Evolutionary conservation across 192 early-diverging fungal genomes (phyloP), one percentile per base, ranked within the genome.

Genomic region (Gryganskiella cystojenkinii): DNA sequence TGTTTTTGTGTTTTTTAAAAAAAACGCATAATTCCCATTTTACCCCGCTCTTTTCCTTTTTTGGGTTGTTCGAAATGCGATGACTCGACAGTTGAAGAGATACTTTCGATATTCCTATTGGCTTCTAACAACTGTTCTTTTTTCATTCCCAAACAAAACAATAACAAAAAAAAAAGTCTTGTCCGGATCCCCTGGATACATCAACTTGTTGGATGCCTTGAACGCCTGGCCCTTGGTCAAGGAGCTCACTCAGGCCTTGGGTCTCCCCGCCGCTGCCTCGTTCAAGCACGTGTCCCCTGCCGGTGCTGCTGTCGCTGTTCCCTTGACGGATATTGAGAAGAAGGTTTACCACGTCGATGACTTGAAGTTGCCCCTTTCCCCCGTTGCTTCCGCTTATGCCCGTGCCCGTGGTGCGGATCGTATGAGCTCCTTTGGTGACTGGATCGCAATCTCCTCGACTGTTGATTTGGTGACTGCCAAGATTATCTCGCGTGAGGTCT

Each of bases 211-310:
- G 59, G 98, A 99, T 81, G 96, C 98, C 15, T 85, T 99, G 17
- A 98, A 98, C 85, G 85, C 95, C 22, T 99, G 95, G 95, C 96
- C 94, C 31, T 86, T 99, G 58, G 98, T 99, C 70, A 98, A 98
- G 89, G 98, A 99, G 76, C 90, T 99, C 35, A 88, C 90, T 62
- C 70, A 84, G 49, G 95, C 96, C 24, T 86, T 94, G 9, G 88
- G 89, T n/a, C 78, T 96, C 56, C 92, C 98, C 37, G 98, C 98
- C 34, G 96, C 97, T 51, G 97, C 97, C 52, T 98, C 95, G 43
- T 99, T 99, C 91, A 98, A 99, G 87, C 98, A 99, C 79, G 96
- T 98, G 40, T 96, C 95, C 35, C 98, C 98, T 28, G 98, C 98
- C 51, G 98, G 98, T 70, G 98, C 96, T 35, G 96, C 98, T 51